phyloP scores from a whole-genome alignment of 78 protist species.

The Speleostelium caveatum region DNA sequence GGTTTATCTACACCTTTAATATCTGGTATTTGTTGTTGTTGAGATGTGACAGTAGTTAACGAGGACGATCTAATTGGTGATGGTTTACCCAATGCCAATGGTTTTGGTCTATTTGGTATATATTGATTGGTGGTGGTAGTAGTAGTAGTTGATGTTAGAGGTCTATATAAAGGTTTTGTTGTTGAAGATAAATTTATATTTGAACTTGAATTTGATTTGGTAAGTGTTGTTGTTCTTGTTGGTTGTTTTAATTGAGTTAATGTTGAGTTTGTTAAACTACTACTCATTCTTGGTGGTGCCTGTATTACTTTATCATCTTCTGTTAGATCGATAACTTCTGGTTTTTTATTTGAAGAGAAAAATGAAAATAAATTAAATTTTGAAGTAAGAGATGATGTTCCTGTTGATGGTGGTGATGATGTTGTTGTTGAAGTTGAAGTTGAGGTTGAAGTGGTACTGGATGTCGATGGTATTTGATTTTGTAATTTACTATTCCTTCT shows the following conservation, averaged over 20 bases:
- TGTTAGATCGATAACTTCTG: background rate
- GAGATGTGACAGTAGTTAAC: background rate
- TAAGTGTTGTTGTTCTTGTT: background rate
- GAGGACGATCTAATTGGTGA: background rate
- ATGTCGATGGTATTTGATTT: background rate
- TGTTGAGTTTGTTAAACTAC: background rate
- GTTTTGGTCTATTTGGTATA: background rate
- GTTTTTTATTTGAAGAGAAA: background rate
- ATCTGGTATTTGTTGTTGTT: conserved; percentile 16
- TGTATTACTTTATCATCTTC: background rate
- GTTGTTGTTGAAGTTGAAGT: background rate
- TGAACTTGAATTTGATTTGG: background rate
- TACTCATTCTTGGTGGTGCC: background rate
- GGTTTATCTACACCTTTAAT: conserved; percentile 68
- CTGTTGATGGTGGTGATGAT: background rate
- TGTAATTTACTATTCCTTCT: background rate
- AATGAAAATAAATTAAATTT: too few species aligned
- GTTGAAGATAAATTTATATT: background rate
- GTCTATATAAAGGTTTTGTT: background rate
- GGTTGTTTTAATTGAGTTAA: too few species aligned
- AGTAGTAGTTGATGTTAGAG: background rate
- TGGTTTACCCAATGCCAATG: background rate
- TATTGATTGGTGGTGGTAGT: background rate
- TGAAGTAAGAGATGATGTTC: background rate
- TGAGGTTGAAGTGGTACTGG: background rate